phyloP scores from a whole-genome alignment of 495 filamentous ascomycete genomes.

The Xylaria castorea region DNA sequence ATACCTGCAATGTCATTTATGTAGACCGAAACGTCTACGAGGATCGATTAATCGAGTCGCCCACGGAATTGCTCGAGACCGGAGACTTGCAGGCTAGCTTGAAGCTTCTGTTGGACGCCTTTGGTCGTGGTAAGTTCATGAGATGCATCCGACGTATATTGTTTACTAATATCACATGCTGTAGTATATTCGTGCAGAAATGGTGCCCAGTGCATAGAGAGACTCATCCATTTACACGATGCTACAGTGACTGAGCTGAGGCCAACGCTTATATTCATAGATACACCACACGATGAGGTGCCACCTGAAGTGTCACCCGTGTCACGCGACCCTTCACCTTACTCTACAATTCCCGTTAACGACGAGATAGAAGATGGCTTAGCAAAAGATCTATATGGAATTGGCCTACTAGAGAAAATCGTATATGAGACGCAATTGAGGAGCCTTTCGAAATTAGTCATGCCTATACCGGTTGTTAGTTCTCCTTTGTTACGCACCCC shows the following conservation, averaged over 20 bases:
- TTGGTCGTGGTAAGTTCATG: conserved; percentile 53
- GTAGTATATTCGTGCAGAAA: conserved; percentile 77
- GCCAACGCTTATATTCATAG: conserved; percentile 79
- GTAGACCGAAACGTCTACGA: conserved; percentile 75
- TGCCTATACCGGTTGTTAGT: conserved; percentile 72
- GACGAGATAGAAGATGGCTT: conserved; percentile 44
- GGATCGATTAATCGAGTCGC: conserved; percentile 61
- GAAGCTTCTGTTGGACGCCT: conserved; percentile 54
- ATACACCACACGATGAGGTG: conserved; percentile 65
- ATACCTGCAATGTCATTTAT: conserved; percentile 80
- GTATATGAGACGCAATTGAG: conserved; percentile 73
- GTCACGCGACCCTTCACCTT: conserved; percentile 53
- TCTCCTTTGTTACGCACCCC: conserved; percentile 38
- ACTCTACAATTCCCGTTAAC: conserved; percentile 34
- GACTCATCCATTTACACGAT: conserved; percentile 72
- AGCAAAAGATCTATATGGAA: conserved; percentile 65
- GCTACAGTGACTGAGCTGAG: conserved; percentile 64
- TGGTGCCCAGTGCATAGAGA: conserved; percentile 72
- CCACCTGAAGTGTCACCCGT: conserved; percentile 44
- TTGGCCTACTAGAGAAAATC: conserved; percentile 71
- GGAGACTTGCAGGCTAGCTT: conserved; percentile 54
- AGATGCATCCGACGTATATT: background rate
- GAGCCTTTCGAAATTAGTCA: conserved; percentile 73
- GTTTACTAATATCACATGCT: conserved; percentile 36
- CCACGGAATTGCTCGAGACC: conserved; percentile 34